Base-by-base conservation (phyloP, 176 grass and related monocot genomes). In the Alloteropsis semialata region DNA sequence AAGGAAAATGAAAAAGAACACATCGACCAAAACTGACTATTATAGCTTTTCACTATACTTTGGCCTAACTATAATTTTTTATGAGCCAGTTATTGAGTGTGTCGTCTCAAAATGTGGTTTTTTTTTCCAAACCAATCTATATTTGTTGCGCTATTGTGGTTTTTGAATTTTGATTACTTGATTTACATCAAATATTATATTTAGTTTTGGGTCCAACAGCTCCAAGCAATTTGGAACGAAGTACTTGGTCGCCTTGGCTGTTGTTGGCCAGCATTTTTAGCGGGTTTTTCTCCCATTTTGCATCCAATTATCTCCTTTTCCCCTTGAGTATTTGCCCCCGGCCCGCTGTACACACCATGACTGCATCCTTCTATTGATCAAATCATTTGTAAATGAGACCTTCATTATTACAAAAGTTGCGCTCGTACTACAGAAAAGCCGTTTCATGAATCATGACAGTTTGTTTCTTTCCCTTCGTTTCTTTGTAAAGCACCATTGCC, bases 321-420 rank as follows among this genome's bases (percentile, higher is more conserved):
- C 41, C 60, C 10, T 76, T 81, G 85, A 61, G 37, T 50, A 48
- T 59, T 58, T 66, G 66, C 58, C 25, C 39, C 37, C 30, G 21
- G n/a, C 28, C 28, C n/a, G 25, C 44, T 34, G 34, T 30, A 79
- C n/a, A 66, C 75, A 45, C 14, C 65, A 58, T 48, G 57, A 57
- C 79, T 65, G 34, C 8, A 57, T 77, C 17, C 8, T 79, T 64
- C 37, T 37, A 6, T 57, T 81, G 61, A 53, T 41, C 71, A 81
- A 85, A 85, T 89, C 71, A 85, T 85, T 71, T 81, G 77, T 70
- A 77, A 70, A 81, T 76, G 60, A 63, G 43, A 17, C 27, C 74
- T 49, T 61, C 33, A 69, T 84, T 69, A 62, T 76, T 61, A 57
- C 76, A 69, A 63, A 51, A 65, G 28, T 28, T 36, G 48, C 27